A percentile compares a stretch with the other conserved stretches of the same genome.
Evolutionary conservation across 805 yeast species (phyloP).

Genomic region (Spathaspora hagerdaliae): DNA sequence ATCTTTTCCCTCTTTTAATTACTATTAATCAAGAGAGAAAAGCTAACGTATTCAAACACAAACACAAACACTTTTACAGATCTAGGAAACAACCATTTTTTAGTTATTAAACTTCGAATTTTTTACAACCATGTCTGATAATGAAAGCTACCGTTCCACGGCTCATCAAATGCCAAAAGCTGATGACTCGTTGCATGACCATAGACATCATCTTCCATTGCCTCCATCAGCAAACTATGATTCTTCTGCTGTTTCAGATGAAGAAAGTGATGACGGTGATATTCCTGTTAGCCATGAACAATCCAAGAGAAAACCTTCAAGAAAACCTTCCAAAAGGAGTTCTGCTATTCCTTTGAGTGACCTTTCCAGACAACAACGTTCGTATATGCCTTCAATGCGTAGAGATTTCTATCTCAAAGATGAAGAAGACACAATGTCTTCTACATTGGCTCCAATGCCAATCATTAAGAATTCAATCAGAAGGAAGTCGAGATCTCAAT

Average conservation of each 20-base stretch:
- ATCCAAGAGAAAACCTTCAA: neutral
- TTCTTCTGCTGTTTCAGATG: conserved; percentile 15
- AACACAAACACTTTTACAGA: no score
- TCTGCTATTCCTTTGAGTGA: neutral
- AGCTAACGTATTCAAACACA: no score
- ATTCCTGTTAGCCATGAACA: neutral
- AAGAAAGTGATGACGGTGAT: conserved; percentile 7
- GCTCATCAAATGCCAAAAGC: conserved; percentile 11
- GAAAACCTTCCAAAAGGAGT: neutral
- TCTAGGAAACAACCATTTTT: no score
- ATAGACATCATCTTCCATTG: conserved; percentile 30
- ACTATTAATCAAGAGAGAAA: no score
- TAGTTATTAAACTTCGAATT: no score
- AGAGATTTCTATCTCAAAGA: conserved; percentile 16
- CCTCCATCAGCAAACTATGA: conserved; percentile 14
- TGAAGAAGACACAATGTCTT: conserved; percentile 12
- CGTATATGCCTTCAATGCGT: conserved; percentile 13
- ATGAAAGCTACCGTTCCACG: conserved; percentile 30
- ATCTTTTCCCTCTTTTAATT: no score
- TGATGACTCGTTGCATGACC: conserved; percentile 37
- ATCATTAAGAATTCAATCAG: conserved; percentile 6
- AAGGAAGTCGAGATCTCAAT: conserved; percentile 29
- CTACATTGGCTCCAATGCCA: conserved; percentile 8
- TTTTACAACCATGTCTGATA: conserved; percentile 30
- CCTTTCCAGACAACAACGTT: neutral